phyloP scores from a whole-genome alignment of 345 rosid genomes.

The Bruguiera sexangula region DNA sequence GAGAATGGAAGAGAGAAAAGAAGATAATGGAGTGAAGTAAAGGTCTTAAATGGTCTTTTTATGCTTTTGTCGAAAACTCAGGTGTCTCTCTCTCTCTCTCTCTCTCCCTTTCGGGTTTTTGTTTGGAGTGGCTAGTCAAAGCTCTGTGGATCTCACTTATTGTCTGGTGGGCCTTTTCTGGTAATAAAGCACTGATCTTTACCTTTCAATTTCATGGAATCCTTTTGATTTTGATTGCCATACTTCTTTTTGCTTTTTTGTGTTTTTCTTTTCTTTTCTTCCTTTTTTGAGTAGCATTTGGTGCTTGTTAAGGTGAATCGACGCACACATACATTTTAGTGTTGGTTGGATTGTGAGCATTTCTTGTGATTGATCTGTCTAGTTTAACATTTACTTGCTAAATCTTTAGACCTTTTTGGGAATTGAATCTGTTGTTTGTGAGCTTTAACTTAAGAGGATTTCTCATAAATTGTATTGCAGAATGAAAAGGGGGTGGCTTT shows the following conservation, averaged over 20 bases:
- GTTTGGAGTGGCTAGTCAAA: neutral
- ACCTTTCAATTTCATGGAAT: neutral
- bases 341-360: neutral
- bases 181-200: slow-evolving; percentile 8
- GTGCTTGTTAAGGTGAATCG: neutral
- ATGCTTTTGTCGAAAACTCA: too few relatives aligned
- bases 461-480: neutral
- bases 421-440: neutral
- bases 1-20: too few relatives aligned
- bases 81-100: too few relatives aligned
- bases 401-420: neutral
- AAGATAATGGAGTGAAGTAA: too few relatives aligned
- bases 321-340: neutral
- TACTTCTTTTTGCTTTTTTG: too few relatives aligned
- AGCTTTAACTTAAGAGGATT: neutral
- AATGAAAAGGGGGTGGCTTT: neutral
- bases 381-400: neutral
- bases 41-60: too few relatives aligned
- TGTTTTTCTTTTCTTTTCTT: too few relatives aligned
- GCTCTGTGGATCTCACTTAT: neutral
- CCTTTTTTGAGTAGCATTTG: too few relatives aligned
- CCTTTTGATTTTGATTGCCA: neutral
- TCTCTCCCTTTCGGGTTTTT: too few relatives aligned
- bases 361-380: neutral
- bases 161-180: neutral